phyloP scores from a whole-genome alignment of 140 eudicot genomes.

The Erigeron philadelphicus region DNA sequence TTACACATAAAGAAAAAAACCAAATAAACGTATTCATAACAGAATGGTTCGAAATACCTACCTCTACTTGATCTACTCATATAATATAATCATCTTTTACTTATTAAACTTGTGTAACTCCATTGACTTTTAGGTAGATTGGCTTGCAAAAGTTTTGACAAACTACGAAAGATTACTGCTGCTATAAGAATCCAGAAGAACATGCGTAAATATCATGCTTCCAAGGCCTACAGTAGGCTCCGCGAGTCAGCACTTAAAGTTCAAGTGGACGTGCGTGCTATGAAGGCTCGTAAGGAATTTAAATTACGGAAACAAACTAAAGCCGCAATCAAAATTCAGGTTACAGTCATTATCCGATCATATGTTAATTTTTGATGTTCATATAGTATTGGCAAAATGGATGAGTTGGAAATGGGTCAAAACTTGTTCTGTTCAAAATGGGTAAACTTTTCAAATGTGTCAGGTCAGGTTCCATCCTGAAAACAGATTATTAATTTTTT shows the following conservation, averaged over 20 bases:
- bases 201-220: conserved; percentile 46
- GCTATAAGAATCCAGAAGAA: conserved; percentile 56
- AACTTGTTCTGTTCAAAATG: neutral
- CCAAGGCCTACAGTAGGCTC: conserved; percentile 48
- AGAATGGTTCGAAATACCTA: neutral
- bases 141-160: conserved; percentile 57
- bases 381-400: neutral
- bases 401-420: neutral
- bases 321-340: conserved; percentile 80
- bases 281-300: conserved; percentile 64
- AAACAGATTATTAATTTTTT: neutral
- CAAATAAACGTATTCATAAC: neutral
- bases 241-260: conserved; percentile 53
- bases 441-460: neutral
- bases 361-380: conserved; percentile 8
- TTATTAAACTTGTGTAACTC: conserved; percentile 14
- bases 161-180: conserved; percentile 55
- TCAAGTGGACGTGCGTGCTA: conserved; percentile 62
- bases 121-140: conserved; percentile 51
- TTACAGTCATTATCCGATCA: conserved; percentile 21
- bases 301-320: conserved; percentile 53
- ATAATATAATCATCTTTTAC: no score
- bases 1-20: no score
- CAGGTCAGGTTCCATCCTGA: neutral
- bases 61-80: neutral